phyloP scores from a whole-genome alignment of 2,329 filamentous ascomycete species.

The Didymella keratinophila region DNA sequence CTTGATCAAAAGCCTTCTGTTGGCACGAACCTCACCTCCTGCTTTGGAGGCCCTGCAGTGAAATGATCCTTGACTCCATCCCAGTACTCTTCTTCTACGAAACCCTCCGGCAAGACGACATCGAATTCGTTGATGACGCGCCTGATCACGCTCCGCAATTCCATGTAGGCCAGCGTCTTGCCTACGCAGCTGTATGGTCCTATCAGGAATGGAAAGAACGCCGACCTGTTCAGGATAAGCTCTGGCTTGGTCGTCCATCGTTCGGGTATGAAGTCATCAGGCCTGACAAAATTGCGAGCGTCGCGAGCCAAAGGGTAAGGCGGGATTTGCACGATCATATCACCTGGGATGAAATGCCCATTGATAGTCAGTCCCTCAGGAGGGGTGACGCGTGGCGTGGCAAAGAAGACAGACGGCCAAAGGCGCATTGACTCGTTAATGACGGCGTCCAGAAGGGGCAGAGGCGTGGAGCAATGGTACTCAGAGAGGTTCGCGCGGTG shows the following conservation, averaged over 20 bases:
- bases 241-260: constrained; percentile 33
- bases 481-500: constrained; percentile 15
- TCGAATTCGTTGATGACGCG: constrained; percentile 68
- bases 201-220: constrained; percentile 75
- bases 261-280: constrained; percentile 39
- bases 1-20: neutral
- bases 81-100: constrained; percentile 28
- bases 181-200: constrained; percentile 74
- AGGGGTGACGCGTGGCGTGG: constrained; percentile 40
- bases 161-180: constrained; percentile 69
- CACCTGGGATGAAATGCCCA: constrained; percentile 36
- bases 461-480: constrained; percentile 22
- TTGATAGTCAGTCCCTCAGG: constrained; percentile 38
- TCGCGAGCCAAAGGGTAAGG: constrained; percentile 31
- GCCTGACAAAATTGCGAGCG: constrained; percentile 29
- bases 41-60: constrained; percentile 32
- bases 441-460: constrained; percentile 32
- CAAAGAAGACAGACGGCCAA: constrained; percentile 38
- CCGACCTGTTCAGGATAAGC: constrained; percentile 47
- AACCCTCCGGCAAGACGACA: constrained; percentile 30
- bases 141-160: constrained; percentile 68
- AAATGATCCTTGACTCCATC: constrained; percentile 35
- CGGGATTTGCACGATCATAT: constrained; percentile 36
- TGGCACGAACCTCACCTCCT: constrained; percentile 26
- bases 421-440: constrained; percentile 42